Base-by-base conservation (phyloP, 2,329 filamentous ascomycete species). In the Amauroascus verrucosus region DNA sequence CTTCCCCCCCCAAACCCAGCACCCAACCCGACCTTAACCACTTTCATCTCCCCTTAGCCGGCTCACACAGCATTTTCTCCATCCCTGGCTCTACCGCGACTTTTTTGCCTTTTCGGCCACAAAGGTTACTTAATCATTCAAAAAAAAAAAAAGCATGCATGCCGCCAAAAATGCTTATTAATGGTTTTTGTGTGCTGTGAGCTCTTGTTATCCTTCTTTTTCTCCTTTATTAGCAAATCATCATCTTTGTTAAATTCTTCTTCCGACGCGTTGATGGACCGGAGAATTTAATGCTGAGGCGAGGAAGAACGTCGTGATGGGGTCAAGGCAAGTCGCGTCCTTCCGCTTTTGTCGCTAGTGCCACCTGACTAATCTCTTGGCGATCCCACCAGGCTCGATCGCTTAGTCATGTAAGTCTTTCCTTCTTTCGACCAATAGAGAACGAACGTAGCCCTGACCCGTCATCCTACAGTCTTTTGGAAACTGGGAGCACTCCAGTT, bases 401-500 rank as follows among this genome's bases (percentile, higher is more conserved):
- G 86, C 68, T 78, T 91, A 63, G 86, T 91, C 77, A 90, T 85
- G 86, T 90, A 79, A 81, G 86, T 20, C 9, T n/a, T 40, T 13
- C 38, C 16, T 28, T n/a, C 6, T 16, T 5, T 40, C 30, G 26
- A 43, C 41, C 26, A 14, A 14, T 32, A n/a, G 26, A 13, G 30
- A 44, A 13, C 40, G 33, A 11, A 33, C n/a, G n/a, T n/a, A n/a
- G n/a, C 5, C 1, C 46, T 48, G n/a, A 48, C 46, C 40, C 1
- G 7, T 16, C 30, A 9, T 11, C 3, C 35, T 28, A 49, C 69
- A 95, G 90, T 60, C 82, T 98, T 67, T 83, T 98, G 63, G 93
- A 98, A 78, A 97, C 93, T 54, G 93, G 93, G 63, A 97, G 91
- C 73, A 98, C 93, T 56, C 85, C 86, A 67, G 78, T 98, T 61